A percentile compares a stretch with the other conserved stretches of the same genome.
These are phyloP conservation scores for Plasmopara muralis DNA, from an alignment of 352 stramenopile species.

Conservation along the genomic window DNA sequence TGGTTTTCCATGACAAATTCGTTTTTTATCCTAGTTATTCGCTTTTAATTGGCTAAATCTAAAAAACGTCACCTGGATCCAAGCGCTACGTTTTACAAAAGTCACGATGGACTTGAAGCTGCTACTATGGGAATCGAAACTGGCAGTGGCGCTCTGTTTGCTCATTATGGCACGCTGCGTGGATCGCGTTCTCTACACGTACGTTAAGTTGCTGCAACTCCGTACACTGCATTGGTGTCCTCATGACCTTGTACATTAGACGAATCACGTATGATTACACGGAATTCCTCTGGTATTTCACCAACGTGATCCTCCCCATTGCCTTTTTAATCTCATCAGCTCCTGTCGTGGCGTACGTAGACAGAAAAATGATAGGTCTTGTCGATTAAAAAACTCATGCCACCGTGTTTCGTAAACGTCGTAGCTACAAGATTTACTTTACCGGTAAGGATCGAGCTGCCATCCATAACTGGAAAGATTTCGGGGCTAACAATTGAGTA, in stretches of 20 bases:
- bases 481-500: constrained; percentile 1
- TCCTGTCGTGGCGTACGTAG: constrained; percentile 60
- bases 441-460: constrained; percentile 29
- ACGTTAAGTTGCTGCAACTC: constrained; percentile 14
- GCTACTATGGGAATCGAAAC: constrained; percentile 79
- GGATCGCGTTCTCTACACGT: constrained; percentile 84
- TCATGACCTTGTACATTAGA: constrained; percentile 23
- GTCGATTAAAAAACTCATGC: not conserved
- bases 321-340: constrained; percentile 69
- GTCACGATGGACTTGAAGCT: constrained; percentile 58
- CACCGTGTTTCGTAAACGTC: not conserved
- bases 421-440: constrained; percentile 77
- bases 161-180: constrained; percentile 76
- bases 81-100: not conserved
- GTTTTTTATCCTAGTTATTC: not conserved
- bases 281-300: constrained; percentile 86
- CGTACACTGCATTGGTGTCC: not conserved
- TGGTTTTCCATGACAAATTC: constrained; percentile 32
- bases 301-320: constrained; percentile 74
- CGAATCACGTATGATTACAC: constrained; percentile 85
- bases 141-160: constrained; percentile 66
- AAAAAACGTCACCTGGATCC: not conserved
- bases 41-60: constrained; percentile 1
- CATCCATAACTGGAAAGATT: not conserved
- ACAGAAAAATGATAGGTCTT: not conserved